Evolutionary conservation across 257 asterid genomes (phyloP).

Genomic region (Primulina eburnea): DNA sequence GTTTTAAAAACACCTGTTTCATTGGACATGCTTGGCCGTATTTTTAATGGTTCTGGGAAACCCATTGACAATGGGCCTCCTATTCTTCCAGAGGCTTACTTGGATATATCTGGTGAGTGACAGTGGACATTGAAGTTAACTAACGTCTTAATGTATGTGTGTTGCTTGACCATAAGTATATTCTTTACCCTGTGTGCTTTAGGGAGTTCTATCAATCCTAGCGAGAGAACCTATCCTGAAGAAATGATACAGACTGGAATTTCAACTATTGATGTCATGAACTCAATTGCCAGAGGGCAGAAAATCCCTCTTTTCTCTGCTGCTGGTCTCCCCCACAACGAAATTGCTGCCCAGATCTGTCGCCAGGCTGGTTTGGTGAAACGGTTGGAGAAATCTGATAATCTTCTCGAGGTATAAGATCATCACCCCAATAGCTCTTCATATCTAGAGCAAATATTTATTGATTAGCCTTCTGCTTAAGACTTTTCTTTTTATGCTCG

Average conservation of each 20-base stretch:
- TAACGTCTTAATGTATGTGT: not conserved
- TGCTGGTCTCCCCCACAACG: slow-evolving; percentile 99
- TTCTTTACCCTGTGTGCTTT: slow-evolving; percentile 27
- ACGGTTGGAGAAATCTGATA: slow-evolving; percentile 34
- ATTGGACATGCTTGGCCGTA: slow-evolving; percentile 68
- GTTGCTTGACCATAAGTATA: slow-evolving; percentile 17
- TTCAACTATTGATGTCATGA: slow-evolving; percentile 98
- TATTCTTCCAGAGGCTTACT: slow-evolving; percentile 95
- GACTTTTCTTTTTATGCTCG: slow-evolving; percentile 1
- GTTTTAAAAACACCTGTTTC: slow-evolving; percentile 65
- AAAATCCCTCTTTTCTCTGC: slow-evolving; percentile 97
- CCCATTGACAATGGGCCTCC: slow-evolving; percentile 99
- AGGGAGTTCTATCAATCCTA: slow-evolving; percentile 99
- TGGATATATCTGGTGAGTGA: slow-evolving; percentile 93
- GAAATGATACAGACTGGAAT: slow-evolving; percentile 99
- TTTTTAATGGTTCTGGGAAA: slow-evolving; percentile 68
- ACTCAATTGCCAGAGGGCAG: slow-evolving; percentile 97
- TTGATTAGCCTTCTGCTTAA: not conserved
- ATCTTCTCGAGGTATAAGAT: slow-evolving; percentile 71
- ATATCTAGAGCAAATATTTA: not conserved
- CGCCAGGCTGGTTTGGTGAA: slow-evolving; percentile 99
- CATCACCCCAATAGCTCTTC: slow-evolving; percentile 8
- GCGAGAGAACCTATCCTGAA: slow-evolving; percentile 98
- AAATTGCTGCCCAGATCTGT: slow-evolving; percentile 98
- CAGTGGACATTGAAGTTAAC: not conserved